Evolutionary conservation across 2,329 filamentous ascomycete species (phyloP), one percentile per base, ranked within the genome.

Genomic region (Pleurostoma richardsiae): DNA sequence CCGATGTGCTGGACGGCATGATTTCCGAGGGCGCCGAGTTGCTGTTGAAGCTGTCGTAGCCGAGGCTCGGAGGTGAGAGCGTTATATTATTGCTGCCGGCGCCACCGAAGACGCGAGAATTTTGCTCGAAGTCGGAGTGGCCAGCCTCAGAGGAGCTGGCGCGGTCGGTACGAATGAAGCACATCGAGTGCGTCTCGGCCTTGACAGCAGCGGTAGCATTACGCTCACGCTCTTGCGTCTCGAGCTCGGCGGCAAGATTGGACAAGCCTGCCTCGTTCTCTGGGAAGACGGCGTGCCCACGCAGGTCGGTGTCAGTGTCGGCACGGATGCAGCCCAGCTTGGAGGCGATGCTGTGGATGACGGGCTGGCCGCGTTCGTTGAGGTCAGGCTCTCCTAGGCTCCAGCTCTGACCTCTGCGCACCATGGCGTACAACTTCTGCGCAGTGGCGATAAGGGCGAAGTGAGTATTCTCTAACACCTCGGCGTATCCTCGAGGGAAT

Each of bases 391-490:
- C 79, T n/a, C 76, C 79, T 11, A 83, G 67, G 10, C 80, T 76
- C 81, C 81, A 85, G 3, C 69, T 58, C 55, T 83, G 77, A 26
- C 69, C 67, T 49, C 69, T 78, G 50, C 78, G 72, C 41, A 85
- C 74, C 80, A 85, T 84, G 45, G 72, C 70, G 61, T 84, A 85
- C 27, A 85, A 72, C 63, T 84, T 84, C 59, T 83, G 80, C 1
- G 83, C 78, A 26, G 80, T 83, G 46, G 79, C 79, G 49, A 83
- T 80, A 47, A 85, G 70, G 42, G 79, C 77, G 57, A 82, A 80
- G 57, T 84, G 81, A 2, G 79, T 83, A 64, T 83, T 82, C 55
- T 85, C 81, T 33, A 85, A 63, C 26, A 84, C 79, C 59, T 85
- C 81, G 45, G 80, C 80, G 54, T 84, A 83, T 46, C 79, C 80